Percentiles rank a stretch among this genome's conserved stretches.
phyloP scores from a whole-genome alignment of 805 yeast species.

The Starmerella bombicola region DNA sequence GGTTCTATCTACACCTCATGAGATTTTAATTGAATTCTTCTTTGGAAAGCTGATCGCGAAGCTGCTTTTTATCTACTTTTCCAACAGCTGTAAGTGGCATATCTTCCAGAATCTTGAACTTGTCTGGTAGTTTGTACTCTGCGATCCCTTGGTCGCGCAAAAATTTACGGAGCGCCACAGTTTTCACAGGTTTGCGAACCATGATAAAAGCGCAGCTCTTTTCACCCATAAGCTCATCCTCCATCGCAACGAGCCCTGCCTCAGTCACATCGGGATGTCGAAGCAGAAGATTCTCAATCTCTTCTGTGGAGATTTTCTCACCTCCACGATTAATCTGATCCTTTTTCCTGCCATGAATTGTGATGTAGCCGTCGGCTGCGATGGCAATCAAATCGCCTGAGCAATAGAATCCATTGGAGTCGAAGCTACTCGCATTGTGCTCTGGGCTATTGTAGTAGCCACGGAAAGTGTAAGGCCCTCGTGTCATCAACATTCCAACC shows the following conservation, averaged over 20 bases:
- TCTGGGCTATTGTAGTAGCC: conserved; percentile 17
- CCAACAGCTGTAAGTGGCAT: conserved; percentile 17
- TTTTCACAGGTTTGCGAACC: conserved; percentile 9
- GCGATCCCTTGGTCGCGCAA: conserved; percentile 17
- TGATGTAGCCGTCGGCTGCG: conserved; percentile 10
- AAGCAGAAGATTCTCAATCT: conserved; percentile 15
- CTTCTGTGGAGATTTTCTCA: conserved; percentile 14
- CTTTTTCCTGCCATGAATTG: conserved; percentile 16
- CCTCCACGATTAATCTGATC: conserved; percentile 19
- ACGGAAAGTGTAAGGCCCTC: conserved; percentile 17
- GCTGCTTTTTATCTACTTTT: conserved; percentile 13
- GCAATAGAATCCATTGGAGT: conserved; percentile 15
- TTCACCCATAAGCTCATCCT: conserved; percentile 16
- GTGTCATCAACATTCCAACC: conserved; percentile 16
- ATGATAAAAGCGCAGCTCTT: conserved; percentile 15
- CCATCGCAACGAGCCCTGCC: conserved; percentile 15
- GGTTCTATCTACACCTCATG: too few relatives aligned
- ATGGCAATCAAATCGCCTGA: conserved; percentile 15
- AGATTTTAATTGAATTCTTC: too few relatives aligned
- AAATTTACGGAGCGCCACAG: conserved; percentile 10
- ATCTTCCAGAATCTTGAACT: conserved; percentile 8
- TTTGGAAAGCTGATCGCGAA: conserved; percentile 2
- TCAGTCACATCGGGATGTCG: conserved; percentile 14
- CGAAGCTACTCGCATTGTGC: conserved; percentile 14
- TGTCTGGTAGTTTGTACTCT: conserved; percentile 17